These are phyloP conservation scores for Blastobotrys indianensis DNA, from an alignment of 1,139 yeast species.

Conservation along the genomic window DNA sequence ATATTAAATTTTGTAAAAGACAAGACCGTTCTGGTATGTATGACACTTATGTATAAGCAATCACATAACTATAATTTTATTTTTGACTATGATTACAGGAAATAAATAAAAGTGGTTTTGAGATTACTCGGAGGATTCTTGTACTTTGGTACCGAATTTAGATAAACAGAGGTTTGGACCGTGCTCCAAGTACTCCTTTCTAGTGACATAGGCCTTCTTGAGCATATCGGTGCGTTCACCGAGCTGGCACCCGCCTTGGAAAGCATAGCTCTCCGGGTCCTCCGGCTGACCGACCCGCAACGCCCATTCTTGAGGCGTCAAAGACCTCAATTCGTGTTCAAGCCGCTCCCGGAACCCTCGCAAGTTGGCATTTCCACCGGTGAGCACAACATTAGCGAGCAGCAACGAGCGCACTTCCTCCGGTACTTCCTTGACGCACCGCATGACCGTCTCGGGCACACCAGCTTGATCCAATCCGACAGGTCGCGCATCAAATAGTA, in stretches of 20 bases:
- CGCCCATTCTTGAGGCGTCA: conserved; percentile 31
- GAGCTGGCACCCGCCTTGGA: conserved; percentile 54
- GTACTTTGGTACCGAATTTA: conserved; percentile 22
- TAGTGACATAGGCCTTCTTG: conserved; percentile 54
- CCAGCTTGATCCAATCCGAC: conserved; percentile 74
- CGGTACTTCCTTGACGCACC: conserved; percentile 65
- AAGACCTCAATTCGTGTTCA: conserved; percentile 29
- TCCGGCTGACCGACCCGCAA: conserved; percentile 47
- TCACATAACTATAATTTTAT: too few species aligned
- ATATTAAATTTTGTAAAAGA: too few species aligned
- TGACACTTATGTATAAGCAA: too few species aligned
- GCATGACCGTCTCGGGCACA: conserved; percentile 63
- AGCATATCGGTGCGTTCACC: conserved; percentile 46
- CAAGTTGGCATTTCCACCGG: conserved; percentile 77
- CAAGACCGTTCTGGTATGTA: too few species aligned
- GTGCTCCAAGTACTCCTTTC: conserved; percentile 77
- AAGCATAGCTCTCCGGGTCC: conserved; percentile 44
- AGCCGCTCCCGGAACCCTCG: conserved; percentile 64
- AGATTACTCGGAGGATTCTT: conserved; percentile 3
- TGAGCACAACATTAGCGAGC: conserved; percentile 69
- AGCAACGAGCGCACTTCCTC: conserved; percentile 70
- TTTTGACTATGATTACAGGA: too few species aligned
- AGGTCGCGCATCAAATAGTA: conserved; percentile 79
- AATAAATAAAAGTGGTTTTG: too few species aligned
- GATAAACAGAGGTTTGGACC: conserved; percentile 46